Conservation (phyloP, 106 monocot genomes). For the Cymbidium sinense region DNA sequence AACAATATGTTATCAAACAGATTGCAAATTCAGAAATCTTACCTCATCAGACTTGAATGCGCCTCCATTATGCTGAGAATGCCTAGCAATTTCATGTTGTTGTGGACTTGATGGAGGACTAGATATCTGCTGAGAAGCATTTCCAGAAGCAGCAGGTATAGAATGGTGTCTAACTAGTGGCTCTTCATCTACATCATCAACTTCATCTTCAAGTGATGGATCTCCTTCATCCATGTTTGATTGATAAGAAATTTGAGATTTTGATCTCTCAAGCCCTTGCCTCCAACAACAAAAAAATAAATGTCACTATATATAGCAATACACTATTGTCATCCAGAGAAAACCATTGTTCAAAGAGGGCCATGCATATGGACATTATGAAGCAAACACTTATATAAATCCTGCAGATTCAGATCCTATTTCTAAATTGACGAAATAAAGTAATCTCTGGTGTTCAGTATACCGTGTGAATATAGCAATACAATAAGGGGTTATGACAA, state of each 20-base stretch:
- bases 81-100: constrained; percentile 11
- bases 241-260: constrained; percentile 25
- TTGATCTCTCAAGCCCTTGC: constrained; percentile 34
- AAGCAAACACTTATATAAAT: not conserved
- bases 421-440: not conserved
- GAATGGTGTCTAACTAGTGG: constrained; percentile 45
- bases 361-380: not conserved
- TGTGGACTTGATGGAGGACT: constrained; percentile 39
- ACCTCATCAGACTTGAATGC: constrained; percentile 57
- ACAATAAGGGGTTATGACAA: not conserved
- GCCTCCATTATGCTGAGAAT: constrained; percentile 34
- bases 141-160: constrained; percentile 22
- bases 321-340: too few relatives aligned
- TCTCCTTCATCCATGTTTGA: constrained; percentile 17
- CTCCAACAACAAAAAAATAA: constrained; percentile 36
- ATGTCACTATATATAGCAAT: not conserved
- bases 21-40: not conserved
- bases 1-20: not conserved
- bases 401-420: not conserved
- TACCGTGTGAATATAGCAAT: not conserved
- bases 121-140: constrained; percentile 18
- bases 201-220: constrained; percentile 45
- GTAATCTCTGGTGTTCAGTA: not conserved
- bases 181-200: constrained; percentile 64
- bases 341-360: constrained; percentile 3